Conservation (phyloP, 805 yeast genomes). For the Cyberlindnera mrakii region DNA sequence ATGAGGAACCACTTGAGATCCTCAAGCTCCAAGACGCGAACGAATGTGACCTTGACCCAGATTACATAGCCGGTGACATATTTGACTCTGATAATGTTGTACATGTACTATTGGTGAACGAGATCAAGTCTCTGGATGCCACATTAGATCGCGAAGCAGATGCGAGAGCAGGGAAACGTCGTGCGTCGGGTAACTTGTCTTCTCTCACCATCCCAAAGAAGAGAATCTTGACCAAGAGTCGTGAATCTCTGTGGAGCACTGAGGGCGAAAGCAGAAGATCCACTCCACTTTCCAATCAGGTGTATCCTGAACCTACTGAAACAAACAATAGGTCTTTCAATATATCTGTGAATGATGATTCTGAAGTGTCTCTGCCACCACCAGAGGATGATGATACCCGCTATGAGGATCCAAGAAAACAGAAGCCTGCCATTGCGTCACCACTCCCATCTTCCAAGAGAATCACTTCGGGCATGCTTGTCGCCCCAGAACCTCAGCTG, state of each 20-base stretch:
- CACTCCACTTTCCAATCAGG: conserved; percentile 35
- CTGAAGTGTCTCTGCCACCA: conserved; percentile 27
- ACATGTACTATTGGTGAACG: conserved; percentile 38
- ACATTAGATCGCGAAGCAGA: conserved; percentile 3
- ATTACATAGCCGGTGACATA: conserved; percentile 57
- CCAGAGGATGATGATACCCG: conserved; percentile 19
- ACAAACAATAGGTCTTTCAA: conserved; percentile 12
- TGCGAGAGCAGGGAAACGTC: conserved; percentile 19
- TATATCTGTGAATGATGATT: conserved; percentile 24
- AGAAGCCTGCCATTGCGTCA: conserved; percentile 12
- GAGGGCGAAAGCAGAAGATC: conserved; percentile 23
- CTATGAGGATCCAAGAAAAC: conserved; percentile 21
- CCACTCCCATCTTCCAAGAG: conserved; percentile 27
- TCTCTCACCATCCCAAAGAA: conserved; percentile 23
- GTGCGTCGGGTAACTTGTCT: conserved; percentile 16
- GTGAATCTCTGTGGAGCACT: conserved; percentile 14
- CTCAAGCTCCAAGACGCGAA: conserved; percentile 60
- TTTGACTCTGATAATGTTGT: conserved; percentile 46
- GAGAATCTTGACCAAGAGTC: conserved; percentile 6
- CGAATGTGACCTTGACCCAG: conserved; percentile 77
- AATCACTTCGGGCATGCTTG: conserved; percentile 38
- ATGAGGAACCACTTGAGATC: conserved; percentile 47
- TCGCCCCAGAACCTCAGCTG: conserved; percentile 38
- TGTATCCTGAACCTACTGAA: conserved; percentile 25
- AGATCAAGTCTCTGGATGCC: conserved; percentile 26